Conservation (phyloP, 2,329 filamentous ascomycete species). For the Ascochyta pisi region DNA sequence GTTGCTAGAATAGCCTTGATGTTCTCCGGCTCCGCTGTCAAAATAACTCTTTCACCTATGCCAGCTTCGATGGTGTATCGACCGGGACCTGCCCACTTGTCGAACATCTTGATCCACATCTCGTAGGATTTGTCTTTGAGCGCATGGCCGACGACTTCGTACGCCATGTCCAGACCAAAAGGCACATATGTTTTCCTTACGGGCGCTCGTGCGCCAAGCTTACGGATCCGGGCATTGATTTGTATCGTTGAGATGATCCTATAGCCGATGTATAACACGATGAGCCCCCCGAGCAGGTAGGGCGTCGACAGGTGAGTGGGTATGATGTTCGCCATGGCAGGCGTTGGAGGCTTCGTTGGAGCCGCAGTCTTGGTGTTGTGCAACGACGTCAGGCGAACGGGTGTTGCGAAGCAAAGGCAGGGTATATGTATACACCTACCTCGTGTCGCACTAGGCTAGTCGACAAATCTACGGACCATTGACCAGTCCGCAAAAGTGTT, state of each 20-base stretch:
- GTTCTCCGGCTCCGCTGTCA: slow-evolving; percentile 86
- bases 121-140: slow-evolving; percentile 64
- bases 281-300: slow-evolving; percentile 31
- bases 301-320: slow-evolving; percentile 28
- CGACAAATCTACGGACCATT: not conserved
- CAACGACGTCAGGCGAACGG: not conserved
- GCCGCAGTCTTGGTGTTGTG: too few relatives aligned
- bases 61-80: slow-evolving; percentile 68
- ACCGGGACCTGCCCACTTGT: slow-evolving; percentile 42
- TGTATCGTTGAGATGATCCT: slow-evolving; percentile 27
- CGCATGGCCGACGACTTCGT: slow-evolving; percentile 61
- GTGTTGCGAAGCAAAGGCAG: not conserved
- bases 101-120: slow-evolving; percentile 66
- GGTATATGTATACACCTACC: slow-evolving; percentile 12
- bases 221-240: slow-evolving; percentile 47
- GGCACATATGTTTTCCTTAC: slow-evolving; percentile 49
- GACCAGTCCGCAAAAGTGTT: not conserved
- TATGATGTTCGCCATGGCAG: slow-evolving; percentile 33
- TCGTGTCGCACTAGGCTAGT: slow-evolving; percentile 11
- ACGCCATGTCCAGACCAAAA: slow-evolving; percentile 69
- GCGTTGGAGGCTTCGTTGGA: not conserved
- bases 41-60: slow-evolving; percentile 66
- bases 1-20: slow-evolving; percentile 89
- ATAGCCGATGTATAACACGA: slow-evolving; percentile 31
- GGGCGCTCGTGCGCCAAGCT: slow-evolving; percentile 56